Base-by-base conservation (phyloP, 139 green algal genomes). In the Tetradesmus lagerheimii region DNA sequence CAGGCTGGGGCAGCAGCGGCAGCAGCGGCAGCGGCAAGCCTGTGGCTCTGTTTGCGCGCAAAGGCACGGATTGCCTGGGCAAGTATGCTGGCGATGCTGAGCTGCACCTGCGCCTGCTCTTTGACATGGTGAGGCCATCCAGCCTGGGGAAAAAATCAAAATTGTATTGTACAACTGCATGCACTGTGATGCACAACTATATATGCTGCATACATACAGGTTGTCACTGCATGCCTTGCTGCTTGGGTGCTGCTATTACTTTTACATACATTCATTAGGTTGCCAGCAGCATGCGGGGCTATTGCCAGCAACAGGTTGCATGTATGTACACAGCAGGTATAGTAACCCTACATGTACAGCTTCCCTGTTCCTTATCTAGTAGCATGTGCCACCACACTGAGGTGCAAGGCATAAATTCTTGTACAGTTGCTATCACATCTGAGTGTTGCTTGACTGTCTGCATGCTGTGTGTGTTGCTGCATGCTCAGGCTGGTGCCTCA, bases 1-100 rank as follows among this genome's bases (percentile, higher is more conserved):
- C 83, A 67, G 37, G 38, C 20, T 43, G 35, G 29, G 67, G 43
- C 43, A 34, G 45, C 71, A 23, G 2, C n/a, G 71, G 39, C 78
- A 83, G 79, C 74, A 43, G 34, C 82, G 79, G 82, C 82, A 74
- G 37, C 31, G 29, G 86, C 34, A 78, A 80, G 35, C 93, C 93
- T 2, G 95, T 99, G 29, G 93, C 96, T 0, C 94, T 98, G 64
- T 99, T 98, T 91, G 92, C 94, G 0, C 91, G 96, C 67, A 97
- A 97, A 77, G 95, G 97, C 1, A 96, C 97, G 20, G 97, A 99
- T 91, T 98, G 96, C 92, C 93, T 99, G 64, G 95, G 97, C 76
- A 99, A 99, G 92, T 99, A 97, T 76, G 91, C 91, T 23, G 97
- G 97, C 1, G 97, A 99, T 53, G 96, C 96, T 27, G 97, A 99